These are phyloP conservation scores for Viola odorata DNA, from an alignment of 345 rosid genomes.

Conservation along the genomic window DNA sequence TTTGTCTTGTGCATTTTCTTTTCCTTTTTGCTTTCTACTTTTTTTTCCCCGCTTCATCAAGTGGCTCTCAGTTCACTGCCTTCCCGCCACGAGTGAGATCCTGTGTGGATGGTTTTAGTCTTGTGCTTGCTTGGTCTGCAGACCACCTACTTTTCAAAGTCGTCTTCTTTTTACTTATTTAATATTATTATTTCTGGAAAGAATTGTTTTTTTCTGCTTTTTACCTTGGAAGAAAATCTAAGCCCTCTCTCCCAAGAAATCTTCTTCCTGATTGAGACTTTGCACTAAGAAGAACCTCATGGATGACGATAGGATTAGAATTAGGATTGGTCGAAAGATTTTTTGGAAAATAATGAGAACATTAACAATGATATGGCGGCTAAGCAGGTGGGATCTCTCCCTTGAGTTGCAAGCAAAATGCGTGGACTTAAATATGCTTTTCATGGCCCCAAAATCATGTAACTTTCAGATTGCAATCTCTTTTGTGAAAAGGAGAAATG, in stretches of 20 bases:
- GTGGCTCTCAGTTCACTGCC: not conserved
- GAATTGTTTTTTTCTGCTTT: not conserved
- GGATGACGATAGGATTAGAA: too few relatives aligned
- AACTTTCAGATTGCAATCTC: not conserved
- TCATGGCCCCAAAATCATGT: constrained; percentile 4
- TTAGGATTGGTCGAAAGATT: too few relatives aligned
- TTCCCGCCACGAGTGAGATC: too few relatives aligned
- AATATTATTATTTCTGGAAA: not conserved
- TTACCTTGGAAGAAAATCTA: not conserved
- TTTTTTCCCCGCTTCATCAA: not conserved
- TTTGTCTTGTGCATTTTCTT: not conserved
- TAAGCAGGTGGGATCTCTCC: not conserved
- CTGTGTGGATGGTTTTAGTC: too few relatives aligned
- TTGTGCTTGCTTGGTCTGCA: too few relatives aligned
- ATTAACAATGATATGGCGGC: constrained; percentile 8
- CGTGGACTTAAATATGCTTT: constrained; percentile 19
- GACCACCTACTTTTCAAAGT: not conserved
- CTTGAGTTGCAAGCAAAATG: constrained; percentile 20
- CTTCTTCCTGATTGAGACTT: too few relatives aligned
- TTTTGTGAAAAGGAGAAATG: too few relatives aligned
- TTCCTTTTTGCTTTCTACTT: not conserved
- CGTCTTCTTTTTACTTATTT: not conserved
- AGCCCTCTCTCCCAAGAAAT: not conserved
- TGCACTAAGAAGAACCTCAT: too few relatives aligned
- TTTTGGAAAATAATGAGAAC: not conserved